phyloP scores from a whole-genome alignment of 2,329 filamentous ascomycete species.

The Colletotrichum lentis region DNA sequence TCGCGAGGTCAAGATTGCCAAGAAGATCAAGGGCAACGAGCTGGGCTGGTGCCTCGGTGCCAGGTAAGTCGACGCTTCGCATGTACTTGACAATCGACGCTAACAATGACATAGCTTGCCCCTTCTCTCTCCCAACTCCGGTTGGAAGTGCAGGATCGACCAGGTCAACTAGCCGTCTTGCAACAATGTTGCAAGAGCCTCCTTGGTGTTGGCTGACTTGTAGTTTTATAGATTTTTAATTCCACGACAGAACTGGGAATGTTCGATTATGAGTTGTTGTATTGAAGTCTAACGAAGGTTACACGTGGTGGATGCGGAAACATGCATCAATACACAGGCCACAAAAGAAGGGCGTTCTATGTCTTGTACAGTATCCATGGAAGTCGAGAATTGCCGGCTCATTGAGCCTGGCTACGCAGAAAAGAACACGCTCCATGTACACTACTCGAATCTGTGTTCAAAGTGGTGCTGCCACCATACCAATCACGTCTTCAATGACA shows the following conservation, averaged over 20 bases:
- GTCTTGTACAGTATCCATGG: slow-evolving; percentile 26
- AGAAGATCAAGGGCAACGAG: slow-evolving; percentile 98
- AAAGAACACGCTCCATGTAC: slow-evolving; percentile 24
- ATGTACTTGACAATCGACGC: slow-evolving; percentile 38
- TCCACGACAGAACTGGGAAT: slow-evolving; percentile 37
- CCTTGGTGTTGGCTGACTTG: slow-evolving; percentile 29
- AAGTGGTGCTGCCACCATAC: slow-evolving; percentile 63
- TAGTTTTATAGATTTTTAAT: slow-evolving; percentile 40
- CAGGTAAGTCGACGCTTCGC: slow-evolving; percentile 68
- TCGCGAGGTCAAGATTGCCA: slow-evolving; percentile 94
- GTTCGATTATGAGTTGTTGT: slow-evolving; percentile 34
- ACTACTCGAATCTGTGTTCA: slow-evolving; percentile 41
- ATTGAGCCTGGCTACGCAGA: slow-evolving; percentile 10
- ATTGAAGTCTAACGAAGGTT: slow-evolving; percentile 22
- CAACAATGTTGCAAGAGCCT: slow-evolving; percentile 8
- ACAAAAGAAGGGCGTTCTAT: slow-evolving; percentile 30
- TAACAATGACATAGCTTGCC: slow-evolving; percentile 72
- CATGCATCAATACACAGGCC: slow-evolving; percentile 31
- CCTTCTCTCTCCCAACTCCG: slow-evolving; percentile 79
- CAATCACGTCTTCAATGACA: slow-evolving; percentile 71
- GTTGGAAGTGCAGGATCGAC: slow-evolving; percentile 88
- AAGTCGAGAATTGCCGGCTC: slow-evolving; percentile 22
- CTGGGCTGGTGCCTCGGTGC: slow-evolving; percentile 97
- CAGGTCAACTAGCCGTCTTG: slow-evolving; percentile 62
- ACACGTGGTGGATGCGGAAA: slow-evolving; percentile 24